Evolutionary conservation across 441 rosid genomes (phyloP), one percentile per base, ranked within the genome.

Genomic region (Pelargonium myrrhifolium): DNA sequence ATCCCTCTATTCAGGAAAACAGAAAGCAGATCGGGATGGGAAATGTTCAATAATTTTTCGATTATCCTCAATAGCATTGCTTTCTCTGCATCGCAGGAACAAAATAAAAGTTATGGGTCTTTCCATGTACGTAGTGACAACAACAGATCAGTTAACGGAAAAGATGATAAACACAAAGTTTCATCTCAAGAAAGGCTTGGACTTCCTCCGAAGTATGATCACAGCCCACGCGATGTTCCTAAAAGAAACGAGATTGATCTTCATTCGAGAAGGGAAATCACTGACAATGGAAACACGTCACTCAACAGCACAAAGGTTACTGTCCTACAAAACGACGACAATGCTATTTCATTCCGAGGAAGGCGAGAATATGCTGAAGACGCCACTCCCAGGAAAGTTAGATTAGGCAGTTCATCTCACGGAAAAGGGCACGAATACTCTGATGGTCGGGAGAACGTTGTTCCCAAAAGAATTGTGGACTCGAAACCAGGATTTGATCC

Each of bases 361-460:
- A 79, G 68, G 73, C 79, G 70, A 65, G 85, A 76, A 43, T 81
- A 59, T 26, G 77, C 76, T 70, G 88, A 78, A 64, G 87, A 81
- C 64, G 7, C 67, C 68, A 60, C 75, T 74, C 75, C 71, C 62
- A 80, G 74, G 75, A 74, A 81, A 40, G 83, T 79, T 11, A 76
- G 84, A 69, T 78, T 75, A 60, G 79, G 81, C 72, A 69, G 77
- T 77, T 82, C 82, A 65, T 75, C 90, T 71, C 71, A 62, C 43
- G 70, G 75, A 68, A 84, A 72, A 70, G 77, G 77, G 71, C 65
- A 47, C 37, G 79, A 79, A 51, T 68, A 68, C 64, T 42, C 35
- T 8, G 74, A 75, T 55, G 75, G 72, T 26, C 69, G 69, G 72
- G 89, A 80, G 75, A 78, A 82, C 51, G 63, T 67, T 65, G 80